These are phyloP conservation scores for Aspergillus costaricaensis DNA, from an alignment of 2,329 filamentous ascomycete species.

Conservation along the genomic window DNA sequence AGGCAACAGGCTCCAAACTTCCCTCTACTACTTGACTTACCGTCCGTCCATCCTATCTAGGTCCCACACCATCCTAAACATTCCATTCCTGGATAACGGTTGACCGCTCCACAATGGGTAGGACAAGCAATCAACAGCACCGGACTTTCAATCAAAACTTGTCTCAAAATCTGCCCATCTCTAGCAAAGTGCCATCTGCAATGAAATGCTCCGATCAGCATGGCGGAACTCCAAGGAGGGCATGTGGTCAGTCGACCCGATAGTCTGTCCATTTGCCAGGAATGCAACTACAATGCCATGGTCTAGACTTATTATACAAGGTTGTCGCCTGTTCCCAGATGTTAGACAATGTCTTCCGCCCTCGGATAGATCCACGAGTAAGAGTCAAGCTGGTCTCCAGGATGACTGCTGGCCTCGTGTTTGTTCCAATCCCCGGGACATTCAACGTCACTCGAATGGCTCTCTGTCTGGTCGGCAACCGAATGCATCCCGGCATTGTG, in stretches of 20 bases:
- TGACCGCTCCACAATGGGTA: neutral
- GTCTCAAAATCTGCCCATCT: neutral
- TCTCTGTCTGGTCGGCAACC: neutral
- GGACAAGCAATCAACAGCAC: neutral
- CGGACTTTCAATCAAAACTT: neutral
- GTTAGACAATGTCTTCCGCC: slow-evolving; percentile 6
- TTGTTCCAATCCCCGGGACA: neutral
- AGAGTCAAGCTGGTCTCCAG: neutral
- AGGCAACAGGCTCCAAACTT: neutral
- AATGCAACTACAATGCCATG: neutral
- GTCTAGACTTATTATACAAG: slow-evolving; percentile 3
- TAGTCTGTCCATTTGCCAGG: neutral
- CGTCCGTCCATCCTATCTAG: neutral
- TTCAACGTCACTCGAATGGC: neutral
- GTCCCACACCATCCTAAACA: neutral
- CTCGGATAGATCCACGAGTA: slow-evolving; percentile 3
- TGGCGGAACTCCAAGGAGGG: neutral
- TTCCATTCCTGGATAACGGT: neutral
- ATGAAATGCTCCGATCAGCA: neutral
- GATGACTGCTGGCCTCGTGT: slow-evolving; percentile 3
- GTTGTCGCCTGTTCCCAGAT: slow-evolving; percentile 3
- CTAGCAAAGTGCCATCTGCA: neutral
- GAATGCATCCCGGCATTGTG: neutral
- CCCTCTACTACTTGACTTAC: neutral
- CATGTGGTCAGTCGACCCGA: slow-evolving; percentile 7